A percentile compares a stretch with the other conserved stretches of the same genome.
Conservation (phyloP, 106 monocot species). For the Narthecium ossifragum region DNA sequence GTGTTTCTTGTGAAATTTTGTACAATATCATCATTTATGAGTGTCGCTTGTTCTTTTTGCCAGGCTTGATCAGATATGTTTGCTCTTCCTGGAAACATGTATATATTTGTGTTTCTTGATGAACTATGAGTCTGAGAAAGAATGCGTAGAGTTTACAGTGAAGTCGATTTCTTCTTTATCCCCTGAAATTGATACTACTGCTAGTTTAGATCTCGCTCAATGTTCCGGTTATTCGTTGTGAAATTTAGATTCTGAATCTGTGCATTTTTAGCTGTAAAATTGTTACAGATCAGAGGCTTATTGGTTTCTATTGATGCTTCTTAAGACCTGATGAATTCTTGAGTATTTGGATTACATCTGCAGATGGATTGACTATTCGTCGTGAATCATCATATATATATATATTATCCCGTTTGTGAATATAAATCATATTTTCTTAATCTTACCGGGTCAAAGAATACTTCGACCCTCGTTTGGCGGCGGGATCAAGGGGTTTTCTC, state of each 20-base stretch:
- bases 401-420: too few species aligned
- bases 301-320: too few species aligned
- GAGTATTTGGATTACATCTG: too few species aligned
- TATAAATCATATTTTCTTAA: too few species aligned
- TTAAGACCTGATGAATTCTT: too few species aligned
- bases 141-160: neutral
- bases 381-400: too few species aligned
- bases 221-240: neutral
- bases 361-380: too few species aligned
- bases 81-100: slow-evolving; percentile 3
- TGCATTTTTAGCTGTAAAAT: neutral
- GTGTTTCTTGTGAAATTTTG: neutral
- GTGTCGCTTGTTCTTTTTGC: neutral
- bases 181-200: too few species aligned
- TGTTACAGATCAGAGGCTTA: neutral
- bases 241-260: neutral
- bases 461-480: too few species aligned
- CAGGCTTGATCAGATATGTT: neutral
- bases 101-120: slow-evolving; percentile 1
- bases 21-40: slow-evolving; percentile 1
- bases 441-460: too few species aligned
- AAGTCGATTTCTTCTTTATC: too few species aligned
- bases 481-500: too few species aligned
- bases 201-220: neutral
- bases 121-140: neutral